Conservation (phyloP, 116 monocot genomes). For the Zostera marina region DNA sequence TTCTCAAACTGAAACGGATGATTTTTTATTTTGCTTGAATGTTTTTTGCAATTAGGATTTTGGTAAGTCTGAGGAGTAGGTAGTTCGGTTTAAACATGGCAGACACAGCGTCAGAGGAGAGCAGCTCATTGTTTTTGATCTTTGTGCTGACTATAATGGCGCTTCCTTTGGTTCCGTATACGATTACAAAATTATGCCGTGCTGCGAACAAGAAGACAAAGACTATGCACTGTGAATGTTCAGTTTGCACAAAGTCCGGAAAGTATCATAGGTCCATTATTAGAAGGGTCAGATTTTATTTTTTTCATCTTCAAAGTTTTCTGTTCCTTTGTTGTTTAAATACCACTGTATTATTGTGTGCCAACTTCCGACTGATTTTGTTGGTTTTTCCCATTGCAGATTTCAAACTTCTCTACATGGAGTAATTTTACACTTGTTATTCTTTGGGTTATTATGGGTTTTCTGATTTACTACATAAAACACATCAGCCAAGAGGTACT, state of each 20-base stretch:
- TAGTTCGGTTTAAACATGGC: slow-evolving; percentile 29
- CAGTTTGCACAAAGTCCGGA: slow-evolving; percentile 38
- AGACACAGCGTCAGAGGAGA: slow-evolving; percentile 41
- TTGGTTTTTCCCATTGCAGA: slow-evolving; percentile 30
- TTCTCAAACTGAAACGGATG: too few relatives aligned
- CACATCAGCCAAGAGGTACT: slow-evolving; percentile 65
- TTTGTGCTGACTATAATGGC: slow-evolving; percentile 78
- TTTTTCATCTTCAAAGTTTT: background rate
- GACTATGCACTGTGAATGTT: slow-evolving; percentile 2
- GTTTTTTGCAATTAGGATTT: slow-evolving; percentile 1
- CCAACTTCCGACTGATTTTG: background rate
- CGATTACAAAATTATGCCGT: slow-evolving; percentile 33
- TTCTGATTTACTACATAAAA: slow-evolving; percentile 82
- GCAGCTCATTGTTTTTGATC: slow-evolving; percentile 59
- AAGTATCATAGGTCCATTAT: slow-evolving; percentile 79
- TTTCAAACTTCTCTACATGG: slow-evolving; percentile 25
- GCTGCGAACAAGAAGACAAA: slow-evolving; percentile 41
- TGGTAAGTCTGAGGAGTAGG: background rate
- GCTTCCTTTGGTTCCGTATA: slow-evolving; percentile 72
- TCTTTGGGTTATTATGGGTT: slow-evolving; percentile 62
- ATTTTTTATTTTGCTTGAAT: too few relatives aligned
- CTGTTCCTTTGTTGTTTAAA: background rate
- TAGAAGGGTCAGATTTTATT: slow-evolving; percentile 32
- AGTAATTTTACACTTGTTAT: slow-evolving; percentile 67
- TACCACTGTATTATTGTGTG: too few relatives aligned